Evolutionary conservation across 768 basidiomycete genomes (phyloP), one percentile per base, ranked within the genome.

Genomic region (Russula virescens): DNA sequence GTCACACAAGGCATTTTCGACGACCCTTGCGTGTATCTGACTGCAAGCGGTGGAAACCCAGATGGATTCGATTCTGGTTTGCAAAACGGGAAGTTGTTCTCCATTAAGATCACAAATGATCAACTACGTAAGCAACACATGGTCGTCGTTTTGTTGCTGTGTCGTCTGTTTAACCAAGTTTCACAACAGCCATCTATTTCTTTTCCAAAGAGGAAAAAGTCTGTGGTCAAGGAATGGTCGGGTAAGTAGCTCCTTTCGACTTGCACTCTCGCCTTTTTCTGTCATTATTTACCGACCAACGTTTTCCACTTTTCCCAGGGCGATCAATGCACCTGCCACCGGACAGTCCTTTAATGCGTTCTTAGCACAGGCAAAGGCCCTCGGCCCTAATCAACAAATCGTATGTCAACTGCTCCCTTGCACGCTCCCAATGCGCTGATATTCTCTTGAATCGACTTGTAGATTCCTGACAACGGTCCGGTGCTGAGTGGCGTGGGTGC

Each of bases 1-100:
- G 69, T 75, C 69, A 78, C 73, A 23, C 70, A 72, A 71, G 70
- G 62, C 42, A 43, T 63, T n/a, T 71, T 71, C 51, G 49, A 9
- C 28, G 61, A 50, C 38, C 77, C 77, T 1, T 71, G 71, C 71
- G 34, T 76, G 11, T 77, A 77, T 59, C 77, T 86, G 43, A 71
- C 71, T 1, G 77, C 79, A 13, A 69, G 73, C 23, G 77, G 49
- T 28, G 68, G 70, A 43, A 45, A 56, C 46, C 21, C 64, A 6
- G 52, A 42, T 11, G 83, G 83, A 2, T 84, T 86, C 62, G 83
- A 84, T 72, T 83, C 83, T 35, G 82, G 81, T 35, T 70, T 85
- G 60, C 71, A 71, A 43, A 28, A 45, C 7, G 71, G 70, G 0
- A 70, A 68, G 5, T 74, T 75, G 51, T 83, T 82, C 70, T 77